Conservation (phyloP, 2,329 filamentous ascomycete genomes). For the Sordariomycetes sp. region DNA sequence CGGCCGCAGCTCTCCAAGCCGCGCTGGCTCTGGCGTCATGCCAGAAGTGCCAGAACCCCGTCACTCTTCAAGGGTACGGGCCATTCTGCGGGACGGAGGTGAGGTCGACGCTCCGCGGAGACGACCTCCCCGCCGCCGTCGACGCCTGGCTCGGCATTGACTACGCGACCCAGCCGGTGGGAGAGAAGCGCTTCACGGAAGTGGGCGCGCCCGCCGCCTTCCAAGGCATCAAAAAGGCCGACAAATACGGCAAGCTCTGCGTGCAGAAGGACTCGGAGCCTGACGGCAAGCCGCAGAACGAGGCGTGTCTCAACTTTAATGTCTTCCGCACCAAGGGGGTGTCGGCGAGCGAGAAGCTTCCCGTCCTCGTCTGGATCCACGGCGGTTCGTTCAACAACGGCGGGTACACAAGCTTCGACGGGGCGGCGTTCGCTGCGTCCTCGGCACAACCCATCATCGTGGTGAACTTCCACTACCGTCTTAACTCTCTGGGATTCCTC, state of each 20-base stretch:
- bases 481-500: slow-evolving; percentile 26
- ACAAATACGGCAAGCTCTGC: no score
- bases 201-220: no score
- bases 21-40: neutral
- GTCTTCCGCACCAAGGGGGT: slow-evolving; percentile 9
- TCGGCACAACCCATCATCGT: slow-evolving; percentile 28
- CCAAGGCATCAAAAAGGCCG: no score
- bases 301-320: neutral
- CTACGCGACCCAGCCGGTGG: slow-evolving; percentile 29
- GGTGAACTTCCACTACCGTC: slow-evolving; percentile 31
- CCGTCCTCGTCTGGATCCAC: slow-evolving; percentile 9
- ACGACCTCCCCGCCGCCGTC: slow-evolving; percentile 19
- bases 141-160: slow-evolving; percentile 38
- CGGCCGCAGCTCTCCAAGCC: neutral
- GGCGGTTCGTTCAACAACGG: slow-evolving; percentile 13
- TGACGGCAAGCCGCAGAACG: slow-evolving; percentile 9
- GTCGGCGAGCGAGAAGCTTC: slow-evolving; percentile 11
- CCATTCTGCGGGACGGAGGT: slow-evolving; percentile 25
- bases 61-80: slow-evolving; percentile 25
- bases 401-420: slow-evolving; percentile 10
- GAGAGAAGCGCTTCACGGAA: slow-evolving; percentile 5
- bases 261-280: no score
- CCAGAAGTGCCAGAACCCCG: slow-evolving; percentile 7
- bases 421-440: slow-evolving; percentile 16
- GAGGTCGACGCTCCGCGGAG: slow-evolving; percentile 20